Base-by-base conservation (phyloP, 169 alveolate genomes). In the Amoebophrya sp. region DNA sequence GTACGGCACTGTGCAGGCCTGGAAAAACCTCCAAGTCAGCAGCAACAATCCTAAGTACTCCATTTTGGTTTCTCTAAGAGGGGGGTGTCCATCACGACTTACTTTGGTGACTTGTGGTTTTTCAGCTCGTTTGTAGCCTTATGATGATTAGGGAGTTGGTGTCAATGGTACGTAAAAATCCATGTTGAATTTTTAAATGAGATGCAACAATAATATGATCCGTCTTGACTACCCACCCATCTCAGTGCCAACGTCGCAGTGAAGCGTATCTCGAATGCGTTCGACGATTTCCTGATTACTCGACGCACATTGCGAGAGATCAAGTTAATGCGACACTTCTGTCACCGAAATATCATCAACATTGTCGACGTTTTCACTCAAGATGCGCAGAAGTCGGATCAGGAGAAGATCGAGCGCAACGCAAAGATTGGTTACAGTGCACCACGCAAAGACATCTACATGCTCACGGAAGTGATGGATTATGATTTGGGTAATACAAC, bases 241-340 rank as follows among this genome's bases (percentile, higher is more conserved):
- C 76, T 53, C 76, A 53, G 76, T 10, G n/a, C 89, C 29, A 94
- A 94, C 93, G 96, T 96, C 33, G 97, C 97, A 18, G 96, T 95
- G 83, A 96, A 96, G 90, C 95, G 95, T 94, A 94, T 96, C 33
- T 91, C 94, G 78, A 96, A 97, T 90, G 98, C 98, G 40, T 97
- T 95, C 94, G 96, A 96, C 47, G 98, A 96, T 91, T 91, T 96
- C 39, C 95, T 96, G 6, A 97, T 95, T 93, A 97, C 98, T 18
- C 96, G 95, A 93, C 90, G 98, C 91, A 96, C 96, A 54, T 94
- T 97, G 33, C 92, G 98, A 39, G 98, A 97, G 95, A 97, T 97
- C 41, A 96, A 96, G 92, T 93, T 97, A 34, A 91, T 97, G 54
- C 95, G 95, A 89, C 93, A 91, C 41, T 92, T 90, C 91, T 0